Conservation (phyloP, 176 grass and related monocot species). For the Zoysia japonica region DNA sequence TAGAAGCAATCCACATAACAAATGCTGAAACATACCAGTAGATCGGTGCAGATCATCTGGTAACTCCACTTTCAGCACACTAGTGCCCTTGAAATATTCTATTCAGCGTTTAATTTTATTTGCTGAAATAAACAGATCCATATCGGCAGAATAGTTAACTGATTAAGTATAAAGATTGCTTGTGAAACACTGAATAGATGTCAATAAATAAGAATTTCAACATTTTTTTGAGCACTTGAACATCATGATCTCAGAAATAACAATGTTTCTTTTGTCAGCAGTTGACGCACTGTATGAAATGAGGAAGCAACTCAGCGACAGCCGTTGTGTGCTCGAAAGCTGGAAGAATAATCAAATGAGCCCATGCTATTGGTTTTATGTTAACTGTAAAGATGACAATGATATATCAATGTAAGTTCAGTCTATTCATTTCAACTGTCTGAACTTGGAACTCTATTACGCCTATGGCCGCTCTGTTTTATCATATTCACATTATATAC, state of each 20-base stretch:
- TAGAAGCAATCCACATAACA: slow-evolving; percentile 4
- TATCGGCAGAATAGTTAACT: neutral
- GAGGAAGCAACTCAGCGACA: slow-evolving; percentile 54
- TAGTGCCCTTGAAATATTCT: slow-evolving; percentile 31
- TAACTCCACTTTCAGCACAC: neutral
- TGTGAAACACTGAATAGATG: neutral
- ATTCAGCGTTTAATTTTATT: neutral
- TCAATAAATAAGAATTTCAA: slow-evolving; percentile 5
- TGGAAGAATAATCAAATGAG: slow-evolving; percentile 71
- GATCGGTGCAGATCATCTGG: neutral
- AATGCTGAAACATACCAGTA: neutral
- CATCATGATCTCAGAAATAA: slow-evolving; percentile 5
- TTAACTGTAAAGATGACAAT: slow-evolving; percentile 45
- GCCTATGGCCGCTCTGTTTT: neutral
- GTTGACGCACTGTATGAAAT: slow-evolving; percentile 54
- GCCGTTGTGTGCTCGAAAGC: slow-evolving; percentile 31
- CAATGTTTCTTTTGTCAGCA: slow-evolving; percentile 5
- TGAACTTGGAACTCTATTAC: slow-evolving; percentile 23
- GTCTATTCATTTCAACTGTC: slow-evolving; percentile 20
- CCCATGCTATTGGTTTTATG: slow-evolving; percentile 47
- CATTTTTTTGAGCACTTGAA: slow-evolving; percentile 4
- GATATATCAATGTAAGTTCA: slow-evolving; percentile 60
- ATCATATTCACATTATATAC: neutral
- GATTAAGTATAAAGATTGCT: neutral
- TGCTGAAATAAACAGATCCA: neutral